Conservation (phyloP, 495 filamentous ascomycete genomes). For the Aspergillus carlsbadensis region DNA sequence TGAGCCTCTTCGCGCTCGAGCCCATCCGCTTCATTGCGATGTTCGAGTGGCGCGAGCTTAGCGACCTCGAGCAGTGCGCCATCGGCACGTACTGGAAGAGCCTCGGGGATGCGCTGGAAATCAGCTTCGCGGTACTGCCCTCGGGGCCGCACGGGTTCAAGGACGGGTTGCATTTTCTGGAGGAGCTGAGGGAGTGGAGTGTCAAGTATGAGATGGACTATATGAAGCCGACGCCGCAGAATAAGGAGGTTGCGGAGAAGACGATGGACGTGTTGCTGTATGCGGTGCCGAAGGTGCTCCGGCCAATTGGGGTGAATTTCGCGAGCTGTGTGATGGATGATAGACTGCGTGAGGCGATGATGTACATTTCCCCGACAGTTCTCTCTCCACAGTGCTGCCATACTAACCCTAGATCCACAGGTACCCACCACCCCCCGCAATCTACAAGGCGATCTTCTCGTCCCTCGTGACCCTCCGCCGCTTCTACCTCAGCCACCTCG, state of each 20-base stretch:
- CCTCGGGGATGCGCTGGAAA: constrained; percentile 60
- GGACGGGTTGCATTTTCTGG: constrained; percentile 61
- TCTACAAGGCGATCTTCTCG: constrained; percentile 37
- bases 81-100: constrained; percentile 63
- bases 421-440: constrained; percentile 39
- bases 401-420: constrained; percentile 21
- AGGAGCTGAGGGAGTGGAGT: constrained; percentile 58
- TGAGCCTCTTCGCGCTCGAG: constrained; percentile 59
- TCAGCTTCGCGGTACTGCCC: constrained; percentile 44
- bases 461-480: constrained; percentile 44
- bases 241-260: constrained; percentile 52
- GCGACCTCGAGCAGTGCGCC: constrained; percentile 61
- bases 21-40: constrained; percentile 51
- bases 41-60: constrained; percentile 63
- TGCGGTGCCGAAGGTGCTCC: constrained; percentile 48
- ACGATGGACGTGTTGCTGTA: constrained; percentile 59
- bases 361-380: constrained; percentile 33
- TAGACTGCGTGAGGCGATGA: constrained; percentile 59
- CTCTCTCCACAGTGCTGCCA: background rate
- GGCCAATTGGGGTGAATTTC: constrained; percentile 44
- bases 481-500: constrained; percentile 51
- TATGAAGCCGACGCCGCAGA: constrained; percentile 57
- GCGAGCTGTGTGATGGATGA: constrained; percentile 60
- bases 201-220: constrained; percentile 49
- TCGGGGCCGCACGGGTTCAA: constrained; percentile 42